These are phyloP conservation scores for Tricholoma sp. DNA, from an alignment of 768 basidiomycete species.

Conservation along the genomic window DNA sequence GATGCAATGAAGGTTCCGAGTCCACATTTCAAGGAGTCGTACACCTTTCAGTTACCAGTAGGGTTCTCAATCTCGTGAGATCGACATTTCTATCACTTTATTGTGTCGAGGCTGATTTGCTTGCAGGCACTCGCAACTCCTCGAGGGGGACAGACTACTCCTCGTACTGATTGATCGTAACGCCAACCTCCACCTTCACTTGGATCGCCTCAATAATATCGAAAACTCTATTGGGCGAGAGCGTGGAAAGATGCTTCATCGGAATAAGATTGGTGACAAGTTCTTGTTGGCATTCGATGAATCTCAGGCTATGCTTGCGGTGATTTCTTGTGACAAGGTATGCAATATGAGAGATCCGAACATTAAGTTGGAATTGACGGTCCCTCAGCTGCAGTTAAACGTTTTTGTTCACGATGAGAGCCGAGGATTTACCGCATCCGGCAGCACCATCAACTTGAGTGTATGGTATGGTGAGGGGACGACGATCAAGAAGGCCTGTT, in stretches of 20 bases:
- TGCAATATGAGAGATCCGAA: not conserved
- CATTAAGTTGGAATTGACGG: not conserved
- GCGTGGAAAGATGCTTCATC: slow-evolving; percentile 25
- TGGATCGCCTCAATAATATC: slow-evolving; percentile 30
- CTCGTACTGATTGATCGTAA: slow-evolving; percentile 33
- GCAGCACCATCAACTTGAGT: slow-evolving; percentile 34
- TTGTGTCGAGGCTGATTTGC: slow-evolving; percentile 2
- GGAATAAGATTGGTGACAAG: slow-evolving; percentile 41
- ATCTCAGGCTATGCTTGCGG: slow-evolving; percentile 39
- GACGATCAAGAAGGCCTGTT: slow-evolving; percentile 33
- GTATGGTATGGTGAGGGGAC: slow-evolving; percentile 35
- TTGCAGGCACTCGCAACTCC: slow-evolving; percentile 30
- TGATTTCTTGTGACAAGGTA: slow-evolving; percentile 40
- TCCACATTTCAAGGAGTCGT: slow-evolving; percentile 20
- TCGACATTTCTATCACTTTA: not conserved
- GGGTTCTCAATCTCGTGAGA: slow-evolving; percentile 29
- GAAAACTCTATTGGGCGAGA: slow-evolving; percentile 23
- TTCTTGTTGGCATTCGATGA: slow-evolving; percentile 49
- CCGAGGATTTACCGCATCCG: slow-evolving; percentile 36
- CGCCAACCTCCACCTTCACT: slow-evolving; percentile 32
- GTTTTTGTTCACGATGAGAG: slow-evolving; percentile 44
- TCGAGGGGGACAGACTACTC: slow-evolving; percentile 35
- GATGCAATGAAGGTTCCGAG: slow-evolving; percentile 27
- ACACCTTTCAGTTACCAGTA: slow-evolving; percentile 21
- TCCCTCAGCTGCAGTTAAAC: slow-evolving; percentile 32